Conservation (phyloP, 1,139 yeast genomes). For the Protomyces arabidopsidicola region DNA sequence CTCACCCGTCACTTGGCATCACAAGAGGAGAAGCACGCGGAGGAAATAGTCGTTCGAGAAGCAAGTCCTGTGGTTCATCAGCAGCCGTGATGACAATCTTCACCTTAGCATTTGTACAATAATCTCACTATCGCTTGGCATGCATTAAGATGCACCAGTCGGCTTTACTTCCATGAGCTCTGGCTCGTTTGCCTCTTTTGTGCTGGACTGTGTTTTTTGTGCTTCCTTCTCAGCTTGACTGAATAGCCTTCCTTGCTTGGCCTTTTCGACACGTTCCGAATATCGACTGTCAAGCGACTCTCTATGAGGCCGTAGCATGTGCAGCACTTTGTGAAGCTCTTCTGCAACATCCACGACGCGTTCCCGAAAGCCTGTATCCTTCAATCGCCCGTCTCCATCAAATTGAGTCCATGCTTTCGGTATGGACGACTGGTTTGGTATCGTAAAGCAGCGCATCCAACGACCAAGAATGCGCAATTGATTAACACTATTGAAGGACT, state of each 20-base stretch:
- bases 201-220: not conserved
- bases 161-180: not conserved
- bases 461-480: slow-evolving; percentile 29
- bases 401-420: slow-evolving; percentile 30
- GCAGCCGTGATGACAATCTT: too few species aligned
- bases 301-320: slow-evolving; percentile 18
- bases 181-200: not conserved
- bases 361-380: slow-evolving; percentile 27
- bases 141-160: not conserved
- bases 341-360: slow-evolving; percentile 29
- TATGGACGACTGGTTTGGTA: slow-evolving; percentile 28
- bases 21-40: not conserved
- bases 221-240: slow-evolving; percentile 27
- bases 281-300: slow-evolving; percentile 21
- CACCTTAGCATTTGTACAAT: too few species aligned
- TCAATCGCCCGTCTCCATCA: slow-evolving; percentile 17
- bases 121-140: too few species aligned
- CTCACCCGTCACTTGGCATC: not conserved
- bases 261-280: slow-evolving; percentile 23
- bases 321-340: slow-evolving; percentile 17
- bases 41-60: not conserved
- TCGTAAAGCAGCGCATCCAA: slow-evolving; percentile 30
- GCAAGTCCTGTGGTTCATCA: too few species aligned
- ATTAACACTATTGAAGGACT: slow-evolving; percentile 27
- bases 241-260: slow-evolving; percentile 20